These are phyloP conservation scores for Carex cristatella DNA, from an alignment of 176 grass and related monocot genomes.

Conservation along the genomic window DNA sequence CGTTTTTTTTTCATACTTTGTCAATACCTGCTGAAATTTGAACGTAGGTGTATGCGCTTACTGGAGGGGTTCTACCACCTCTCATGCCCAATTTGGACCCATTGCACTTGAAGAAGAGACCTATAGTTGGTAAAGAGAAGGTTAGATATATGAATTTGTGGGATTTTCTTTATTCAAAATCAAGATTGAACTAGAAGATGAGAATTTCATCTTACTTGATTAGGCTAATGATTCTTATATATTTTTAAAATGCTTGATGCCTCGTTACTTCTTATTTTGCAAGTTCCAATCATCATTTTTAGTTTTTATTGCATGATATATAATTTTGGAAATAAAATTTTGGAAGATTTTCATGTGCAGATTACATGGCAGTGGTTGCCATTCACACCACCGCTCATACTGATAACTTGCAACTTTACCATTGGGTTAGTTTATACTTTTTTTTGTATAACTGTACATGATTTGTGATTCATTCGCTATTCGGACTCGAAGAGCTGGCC, in stretches of 20 bases:
- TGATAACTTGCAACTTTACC: conserved; percentile 81
- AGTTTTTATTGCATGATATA: neutral
- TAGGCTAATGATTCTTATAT: neutral
- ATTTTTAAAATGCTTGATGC: neutral
- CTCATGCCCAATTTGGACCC: conserved; percentile 78
- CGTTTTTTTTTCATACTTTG: neutral
- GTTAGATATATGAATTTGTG: conserved; percentile 31
- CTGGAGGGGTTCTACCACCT: conserved; percentile 71
- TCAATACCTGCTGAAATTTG: neutral
- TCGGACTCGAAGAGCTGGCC: neutral
- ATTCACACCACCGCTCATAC: conserved; percentile 75
- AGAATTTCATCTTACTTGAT: neutral
- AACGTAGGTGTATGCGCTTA: conserved; percentile 79
- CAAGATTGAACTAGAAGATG: neutral
- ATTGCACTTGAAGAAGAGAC: conserved; percentile 70
- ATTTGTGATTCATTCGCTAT: conserved; percentile 14
- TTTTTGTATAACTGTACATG: conserved; percentile 11
- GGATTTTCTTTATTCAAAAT: neutral
- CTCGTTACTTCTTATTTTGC: neutral
- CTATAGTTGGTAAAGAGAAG: conserved; percentile 56
- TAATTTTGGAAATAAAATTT: conserved; percentile 3
- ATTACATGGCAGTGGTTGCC: conserved; percentile 88
- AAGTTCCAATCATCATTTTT: neutral
- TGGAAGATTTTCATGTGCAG: conserved; percentile 43
- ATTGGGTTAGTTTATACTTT: conserved; percentile 66